Conservation (phyloP, 306 rosid species). For the Casuarina equisetifolia region DNA sequence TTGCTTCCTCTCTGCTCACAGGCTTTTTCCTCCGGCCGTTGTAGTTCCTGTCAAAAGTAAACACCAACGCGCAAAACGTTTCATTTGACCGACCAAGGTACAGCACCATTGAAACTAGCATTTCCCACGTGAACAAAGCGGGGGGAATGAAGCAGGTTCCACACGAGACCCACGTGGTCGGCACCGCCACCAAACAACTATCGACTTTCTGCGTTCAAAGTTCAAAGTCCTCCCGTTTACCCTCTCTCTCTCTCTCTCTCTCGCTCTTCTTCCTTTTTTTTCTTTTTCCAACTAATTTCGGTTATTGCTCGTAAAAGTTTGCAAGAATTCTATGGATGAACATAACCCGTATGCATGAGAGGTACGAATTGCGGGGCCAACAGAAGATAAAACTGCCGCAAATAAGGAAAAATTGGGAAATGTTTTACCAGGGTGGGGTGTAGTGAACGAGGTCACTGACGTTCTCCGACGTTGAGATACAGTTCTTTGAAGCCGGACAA, state of each 20-base stretch:
- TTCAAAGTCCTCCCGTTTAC: no score
- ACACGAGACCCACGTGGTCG: neutral
- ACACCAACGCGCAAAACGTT: slow-evolving; percentile 14
- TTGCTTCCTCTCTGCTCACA: slow-evolving; percentile 76
- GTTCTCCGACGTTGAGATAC: slow-evolving; percentile 88
- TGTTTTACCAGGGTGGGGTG: slow-evolving; percentile 85
- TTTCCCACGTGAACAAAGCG: neutral
- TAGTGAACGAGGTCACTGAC: slow-evolving; percentile 69
- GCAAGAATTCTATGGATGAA: no score
- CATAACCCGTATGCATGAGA: no score
- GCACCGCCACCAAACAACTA: neutral
- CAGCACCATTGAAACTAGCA: neutral
- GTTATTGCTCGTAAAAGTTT: no score
- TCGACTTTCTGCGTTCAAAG: no score
- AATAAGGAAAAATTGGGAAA: slow-evolving; percentile 5
- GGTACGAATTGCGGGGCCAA: no score
- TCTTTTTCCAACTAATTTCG: no score
- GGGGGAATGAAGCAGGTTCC: neutral
- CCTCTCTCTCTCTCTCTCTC: no score
- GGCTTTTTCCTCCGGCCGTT: slow-evolving; percentile 67
- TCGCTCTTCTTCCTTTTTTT: no score
- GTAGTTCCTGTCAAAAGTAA: slow-evolving; percentile 55
- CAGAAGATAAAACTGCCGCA: no score
- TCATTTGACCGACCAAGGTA: neutral
- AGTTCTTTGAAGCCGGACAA: slow-evolving; percentile 91